Percentiles rank a stretch among this genome's conserved stretches.
Evolutionary conservation across 306 rosid species (phyloP).

Genomic region (Rosa lucieae): DNA sequence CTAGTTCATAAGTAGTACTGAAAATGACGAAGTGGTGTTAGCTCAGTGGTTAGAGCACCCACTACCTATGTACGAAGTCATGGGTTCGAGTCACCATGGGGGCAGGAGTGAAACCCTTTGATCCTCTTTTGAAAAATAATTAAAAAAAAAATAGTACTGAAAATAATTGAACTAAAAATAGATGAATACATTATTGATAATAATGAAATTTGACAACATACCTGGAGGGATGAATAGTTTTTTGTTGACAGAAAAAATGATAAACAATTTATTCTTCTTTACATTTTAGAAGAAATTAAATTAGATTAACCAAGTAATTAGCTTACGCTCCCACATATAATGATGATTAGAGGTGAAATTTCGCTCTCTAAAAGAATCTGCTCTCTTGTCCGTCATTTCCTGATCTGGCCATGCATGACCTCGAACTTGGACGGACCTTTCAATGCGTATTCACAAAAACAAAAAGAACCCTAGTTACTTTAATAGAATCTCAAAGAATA

Average conservation of each 20-base stretch:
- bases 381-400: conserved; percentile 6
- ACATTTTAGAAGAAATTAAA: neutral
- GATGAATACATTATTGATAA: neutral
- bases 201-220: neutral
- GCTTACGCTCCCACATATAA: neutral
- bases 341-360: conserved; percentile 13
- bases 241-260: conserved; percentile 2
- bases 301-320: conserved; percentile 10
- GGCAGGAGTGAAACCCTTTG: no score
- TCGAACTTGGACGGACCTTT: conserved; percentile 1
- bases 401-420: neutral
- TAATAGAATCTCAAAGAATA: neutral
- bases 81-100: no score
- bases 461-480: neutral
- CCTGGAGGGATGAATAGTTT: neutral
- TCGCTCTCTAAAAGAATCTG: neutral
- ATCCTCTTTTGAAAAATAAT: no score
- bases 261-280: conserved; percentile 17
- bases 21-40: no score
- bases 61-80: no score
- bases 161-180: no score
- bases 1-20: no score
- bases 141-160: no score
- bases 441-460: conserved; percentile 15
- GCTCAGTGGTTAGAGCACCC: no score